phyloP scores from a whole-genome alignment of 1,284 basidiomycete species.

The Sporisorium scitamineum region DNA sequence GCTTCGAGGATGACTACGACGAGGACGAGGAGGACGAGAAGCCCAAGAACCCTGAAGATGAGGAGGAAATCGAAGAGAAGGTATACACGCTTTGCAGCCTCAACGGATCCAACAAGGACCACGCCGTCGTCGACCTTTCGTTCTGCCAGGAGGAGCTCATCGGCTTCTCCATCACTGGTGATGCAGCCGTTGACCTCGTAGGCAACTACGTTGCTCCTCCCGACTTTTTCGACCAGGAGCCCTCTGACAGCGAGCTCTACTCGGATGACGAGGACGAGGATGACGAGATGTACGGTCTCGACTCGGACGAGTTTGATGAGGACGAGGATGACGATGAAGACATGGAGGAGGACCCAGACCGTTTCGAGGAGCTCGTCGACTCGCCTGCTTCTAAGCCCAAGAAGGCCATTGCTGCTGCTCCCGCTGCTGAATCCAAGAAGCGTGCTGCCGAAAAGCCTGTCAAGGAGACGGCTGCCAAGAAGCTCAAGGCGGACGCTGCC shows the following conservation, averaged over 20 bases:
- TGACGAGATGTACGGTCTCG: slow-evolving; percentile 71
- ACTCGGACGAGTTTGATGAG: slow-evolving; percentile 64
- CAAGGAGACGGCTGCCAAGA: slow-evolving; percentile 73
- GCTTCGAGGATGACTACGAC: slow-evolving; percentile 71
- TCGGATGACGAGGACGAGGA: slow-evolving; percentile 72
- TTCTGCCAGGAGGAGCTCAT: slow-evolving; percentile 78
- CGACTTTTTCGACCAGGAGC: slow-evolving; percentile 72
- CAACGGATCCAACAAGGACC: slow-evolving; percentile 77
- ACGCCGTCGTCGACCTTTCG: slow-evolving; percentile 74
- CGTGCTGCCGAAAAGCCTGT: slow-evolving; percentile 74
- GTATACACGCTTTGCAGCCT: slow-evolving; percentile 72
- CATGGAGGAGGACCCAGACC: slow-evolving; percentile 54
- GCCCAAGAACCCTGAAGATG: slow-evolving; percentile 69
- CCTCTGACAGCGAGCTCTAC: slow-evolving; percentile 60
- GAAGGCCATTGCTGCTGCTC: slow-evolving; percentile 41
- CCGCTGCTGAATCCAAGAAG: slow-evolving; percentile 73
- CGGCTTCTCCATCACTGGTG: slow-evolving; percentile 81
- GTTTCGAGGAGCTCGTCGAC: slow-evolving; percentile 49
- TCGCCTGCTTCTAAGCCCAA: slow-evolving; percentile 34
- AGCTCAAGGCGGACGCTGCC: slow-evolving; percentile 73
- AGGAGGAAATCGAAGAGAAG: slow-evolving; percentile 70
- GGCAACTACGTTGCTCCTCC: slow-evolving; percentile 84
- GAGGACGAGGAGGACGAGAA: slow-evolving; percentile 70
- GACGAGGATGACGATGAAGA: slow-evolving; percentile 56
- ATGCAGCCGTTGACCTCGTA: slow-evolving; percentile 86